Evolutionary conservation across 2,329 filamentous ascomycete species (phyloP).

Genomic region (Penicillium sp.): DNA sequence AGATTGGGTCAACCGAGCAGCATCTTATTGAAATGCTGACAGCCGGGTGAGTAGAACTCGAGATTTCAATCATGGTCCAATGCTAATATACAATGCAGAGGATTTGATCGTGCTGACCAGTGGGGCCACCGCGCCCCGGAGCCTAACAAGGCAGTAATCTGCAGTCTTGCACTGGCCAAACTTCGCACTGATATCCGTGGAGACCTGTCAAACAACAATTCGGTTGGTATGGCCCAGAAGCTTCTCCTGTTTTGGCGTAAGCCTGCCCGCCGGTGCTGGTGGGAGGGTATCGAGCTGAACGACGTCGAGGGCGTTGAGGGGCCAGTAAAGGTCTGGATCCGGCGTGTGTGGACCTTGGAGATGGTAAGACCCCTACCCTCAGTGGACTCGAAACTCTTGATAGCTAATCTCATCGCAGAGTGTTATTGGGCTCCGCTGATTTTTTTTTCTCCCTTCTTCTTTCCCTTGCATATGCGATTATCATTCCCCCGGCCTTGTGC

Average conservation of each 20-base stretch:
- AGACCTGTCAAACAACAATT: slow-evolving; percentile 69
- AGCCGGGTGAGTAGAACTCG: slow-evolving; percentile 67
- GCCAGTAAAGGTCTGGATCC: slow-evolving; percentile 95
- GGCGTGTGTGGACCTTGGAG: slow-evolving; percentile 96
- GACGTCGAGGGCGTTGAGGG: slow-evolving; percentile 87
- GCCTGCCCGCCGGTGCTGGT: slow-evolving; percentile 94
- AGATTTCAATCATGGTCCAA: neutral
- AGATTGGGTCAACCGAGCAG: slow-evolving; percentile 93
- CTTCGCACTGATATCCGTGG: slow-evolving; percentile 85
- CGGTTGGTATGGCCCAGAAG: slow-evolving; percentile 98
- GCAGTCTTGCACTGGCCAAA: slow-evolving; percentile 88
- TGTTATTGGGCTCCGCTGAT: slow-evolving; percentile 72
- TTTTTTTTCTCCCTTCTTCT: slow-evolving; percentile 12
- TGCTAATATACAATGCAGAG: slow-evolving; percentile 53
- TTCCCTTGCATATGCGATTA: slow-evolving; percentile 18
- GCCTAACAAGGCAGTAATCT: slow-evolving; percentile 97
- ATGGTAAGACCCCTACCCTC: slow-evolving; percentile 58
- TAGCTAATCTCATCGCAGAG: slow-evolving; percentile 52
- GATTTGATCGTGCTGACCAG: slow-evolving; percentile 90
- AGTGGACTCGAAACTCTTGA: neutral
- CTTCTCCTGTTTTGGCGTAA: slow-evolving; percentile 97
- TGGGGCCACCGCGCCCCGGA: slow-evolving; percentile 98
- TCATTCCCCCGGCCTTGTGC: slow-evolving; percentile 22
- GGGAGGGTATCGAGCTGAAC: slow-evolving; percentile 93
- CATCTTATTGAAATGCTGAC: slow-evolving; percentile 99